phyloP scores from a whole-genome alignment of 495 filamentous ascomycete genomes.

The Xylaria venustula region DNA sequence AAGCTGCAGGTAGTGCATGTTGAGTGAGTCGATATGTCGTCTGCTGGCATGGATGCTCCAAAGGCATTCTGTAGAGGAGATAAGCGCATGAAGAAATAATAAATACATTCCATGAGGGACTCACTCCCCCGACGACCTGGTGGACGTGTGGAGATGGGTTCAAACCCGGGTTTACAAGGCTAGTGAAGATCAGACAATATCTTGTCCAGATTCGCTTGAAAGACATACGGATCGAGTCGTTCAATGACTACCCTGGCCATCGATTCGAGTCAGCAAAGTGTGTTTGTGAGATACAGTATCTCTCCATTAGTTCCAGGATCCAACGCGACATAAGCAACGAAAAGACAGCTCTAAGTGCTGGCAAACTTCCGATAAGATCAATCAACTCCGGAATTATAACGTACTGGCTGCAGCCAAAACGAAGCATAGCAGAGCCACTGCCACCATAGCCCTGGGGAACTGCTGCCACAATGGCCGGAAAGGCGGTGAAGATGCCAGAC shows the following conservation, averaged over 20 bases:
- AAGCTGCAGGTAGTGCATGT: constrained; percentile 27
- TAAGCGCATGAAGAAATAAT: neutral
- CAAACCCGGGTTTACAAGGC: constrained; percentile 22
- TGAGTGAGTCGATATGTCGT: constrained; percentile 20
- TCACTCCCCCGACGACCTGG: constrained; percentile 26
- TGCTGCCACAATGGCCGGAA: constrained; percentile 15
- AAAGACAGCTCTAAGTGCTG: neutral
- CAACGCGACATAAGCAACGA: neutral
- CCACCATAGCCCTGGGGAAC: constrained; percentile 13
- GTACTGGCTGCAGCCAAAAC: constrained; percentile 25
- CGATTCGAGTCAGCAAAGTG: neutral
- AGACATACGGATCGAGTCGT: constrained; percentile 26
- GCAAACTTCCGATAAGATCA: neutral
- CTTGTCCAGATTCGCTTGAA: neutral
- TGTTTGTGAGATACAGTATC: neutral
- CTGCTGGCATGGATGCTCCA: constrained; percentile 17
- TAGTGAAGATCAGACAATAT: neutral
- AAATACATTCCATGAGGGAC: neutral
- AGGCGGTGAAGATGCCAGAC: neutral
- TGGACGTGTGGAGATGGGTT: constrained; percentile 28
- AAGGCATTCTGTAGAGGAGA: neutral
- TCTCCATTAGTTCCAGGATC: neutral
- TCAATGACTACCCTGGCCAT: constrained; percentile 23
- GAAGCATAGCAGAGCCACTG: constrained; percentile 18
- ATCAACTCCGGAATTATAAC: neutral